Conservation (phyloP, 2,329 filamentous ascomycete genomes). For the Fusarium annulatum region DNA sequence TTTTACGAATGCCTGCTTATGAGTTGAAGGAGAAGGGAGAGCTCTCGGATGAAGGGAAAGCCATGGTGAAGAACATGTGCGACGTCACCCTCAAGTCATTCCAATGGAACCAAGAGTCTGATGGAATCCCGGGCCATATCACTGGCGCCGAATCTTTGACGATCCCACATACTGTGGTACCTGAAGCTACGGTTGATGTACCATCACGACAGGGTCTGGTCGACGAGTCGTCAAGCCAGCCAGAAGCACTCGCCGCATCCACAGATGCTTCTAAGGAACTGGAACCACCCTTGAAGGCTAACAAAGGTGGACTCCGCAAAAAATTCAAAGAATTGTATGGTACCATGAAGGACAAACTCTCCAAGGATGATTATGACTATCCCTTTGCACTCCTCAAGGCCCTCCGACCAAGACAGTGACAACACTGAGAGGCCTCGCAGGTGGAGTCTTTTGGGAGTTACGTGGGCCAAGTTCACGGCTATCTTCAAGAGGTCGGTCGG, state of each 20-base stretch:
- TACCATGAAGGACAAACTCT: not conserved
- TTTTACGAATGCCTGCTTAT: slow-evolving; percentile 14
- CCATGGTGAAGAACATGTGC: slow-evolving; percentile 3
- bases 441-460: not conserved
- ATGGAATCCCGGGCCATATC: not conserved
- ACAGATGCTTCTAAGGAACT: not conserved
- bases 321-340: not conserved
- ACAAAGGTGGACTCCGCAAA: not conserved
- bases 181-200: not conserved
- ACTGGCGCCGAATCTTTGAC: not conserved
- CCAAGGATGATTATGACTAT: not conserved
- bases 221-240: not conserved
- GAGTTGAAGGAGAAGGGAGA: not conserved
- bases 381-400: slow-evolving; percentile 1
- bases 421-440: not conserved
- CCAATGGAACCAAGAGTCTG: not conserved
- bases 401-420: not conserved
- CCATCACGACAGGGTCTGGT: not conserved
- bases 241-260: not conserved
- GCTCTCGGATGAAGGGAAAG: not conserved
- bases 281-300: not conserved
- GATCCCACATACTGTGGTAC: not conserved
- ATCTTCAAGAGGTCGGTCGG: not conserved
- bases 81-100: slow-evolving; percentile 1
- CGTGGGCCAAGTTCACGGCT: not conserved